These are phyloP conservation scores for Hypoxylon intermedium DNA, from an alignment of 495 filamentous ascomycete species.

Conservation along the genomic window DNA sequence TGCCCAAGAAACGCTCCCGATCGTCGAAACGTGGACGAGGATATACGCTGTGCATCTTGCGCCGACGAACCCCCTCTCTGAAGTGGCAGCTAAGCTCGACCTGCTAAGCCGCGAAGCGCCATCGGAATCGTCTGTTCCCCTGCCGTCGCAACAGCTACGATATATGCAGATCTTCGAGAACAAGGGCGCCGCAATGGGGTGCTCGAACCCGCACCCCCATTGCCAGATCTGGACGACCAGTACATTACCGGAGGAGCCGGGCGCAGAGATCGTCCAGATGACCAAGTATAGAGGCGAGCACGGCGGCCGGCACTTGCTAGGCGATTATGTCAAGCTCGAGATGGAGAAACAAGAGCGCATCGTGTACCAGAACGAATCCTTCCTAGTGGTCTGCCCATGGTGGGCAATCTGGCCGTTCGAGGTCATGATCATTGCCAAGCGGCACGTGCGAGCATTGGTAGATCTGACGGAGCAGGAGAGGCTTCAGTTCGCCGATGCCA, in stretches of 20 bases:
- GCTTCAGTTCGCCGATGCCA: conserved; percentile 74
- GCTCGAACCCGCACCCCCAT: conserved; percentile 97
- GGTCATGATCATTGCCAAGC: conserved; percentile 85
- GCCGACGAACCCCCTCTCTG: conserved; percentile 69
- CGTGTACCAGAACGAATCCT: conserved; percentile 83
- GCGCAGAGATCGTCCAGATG: conserved; percentile 77
- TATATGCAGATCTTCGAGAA: conserved; percentile 99
- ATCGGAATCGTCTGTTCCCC: conserved; percentile 49
- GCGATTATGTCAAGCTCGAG: conserved; percentile 87
- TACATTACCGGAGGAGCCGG: conserved; percentile 85
- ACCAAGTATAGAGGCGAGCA: conserved; percentile 75
- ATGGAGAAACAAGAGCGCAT: conserved; percentile 80
- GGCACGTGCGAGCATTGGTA: conserved; percentile 79
- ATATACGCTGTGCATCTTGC: conserved; percentile 85
- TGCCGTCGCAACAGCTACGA: conserved; percentile 78
- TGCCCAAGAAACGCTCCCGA: conserved; percentile 70
- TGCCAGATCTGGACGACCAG: conserved; percentile 96
- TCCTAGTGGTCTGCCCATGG: conserved; percentile 90
- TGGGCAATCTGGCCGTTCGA: conserved; percentile 99
- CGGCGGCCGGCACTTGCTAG: conserved; percentile 73
- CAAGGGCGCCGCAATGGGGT: conserved; percentile 97
- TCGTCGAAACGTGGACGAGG: conserved; percentile 85
- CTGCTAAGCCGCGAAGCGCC: conserved; percentile 49
- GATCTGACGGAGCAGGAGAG: conserved; percentile 76
- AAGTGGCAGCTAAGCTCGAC: conserved; percentile 40